These are phyloP conservation scores for Blepharisma undulans DNA, from an alignment of 169 alveolate genomes.

Conservation along the genomic window DNA sequence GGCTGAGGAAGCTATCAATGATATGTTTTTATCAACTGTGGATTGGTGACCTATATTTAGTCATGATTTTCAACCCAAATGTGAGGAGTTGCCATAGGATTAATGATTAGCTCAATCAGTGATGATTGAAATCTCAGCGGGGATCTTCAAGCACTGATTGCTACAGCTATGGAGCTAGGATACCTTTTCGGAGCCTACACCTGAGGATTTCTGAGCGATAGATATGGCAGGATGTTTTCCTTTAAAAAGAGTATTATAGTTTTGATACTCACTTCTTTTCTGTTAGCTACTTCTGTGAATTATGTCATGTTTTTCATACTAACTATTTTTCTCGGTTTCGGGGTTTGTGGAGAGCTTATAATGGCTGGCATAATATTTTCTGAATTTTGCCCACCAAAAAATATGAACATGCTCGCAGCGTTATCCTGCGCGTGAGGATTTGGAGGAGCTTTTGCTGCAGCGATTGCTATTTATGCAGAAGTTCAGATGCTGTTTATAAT, in stretches of 20 bases:
- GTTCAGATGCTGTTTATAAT: background rate
- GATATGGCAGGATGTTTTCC: slow-evolving; percentile 2
- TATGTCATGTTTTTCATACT: background rate
- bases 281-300: background rate
- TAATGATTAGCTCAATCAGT: background rate
- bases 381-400: slow-evolving; percentile 21
- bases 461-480: background rate
- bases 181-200: background rate
- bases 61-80: background rate
- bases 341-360: slow-evolving; percentile 13
- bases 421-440: background rate
- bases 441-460: slow-evolving; percentile 22
- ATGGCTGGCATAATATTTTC: slow-evolving; percentile 1
- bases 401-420: background rate
- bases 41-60: background rate
- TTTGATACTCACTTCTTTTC: background rate
- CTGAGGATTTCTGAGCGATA: slow-evolving; percentile 26
- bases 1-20: background rate
- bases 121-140: background rate
- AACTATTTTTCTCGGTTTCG: background rate
- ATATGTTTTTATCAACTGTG: background rate
- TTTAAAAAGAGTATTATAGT: slow-evolving; percentile 1
- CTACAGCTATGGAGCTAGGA: background rate
- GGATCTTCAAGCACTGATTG: background rate
- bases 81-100: background rate